Base-by-base conservation (phyloP, 208 protist species). In the Trypanosoma vivax region DNA sequence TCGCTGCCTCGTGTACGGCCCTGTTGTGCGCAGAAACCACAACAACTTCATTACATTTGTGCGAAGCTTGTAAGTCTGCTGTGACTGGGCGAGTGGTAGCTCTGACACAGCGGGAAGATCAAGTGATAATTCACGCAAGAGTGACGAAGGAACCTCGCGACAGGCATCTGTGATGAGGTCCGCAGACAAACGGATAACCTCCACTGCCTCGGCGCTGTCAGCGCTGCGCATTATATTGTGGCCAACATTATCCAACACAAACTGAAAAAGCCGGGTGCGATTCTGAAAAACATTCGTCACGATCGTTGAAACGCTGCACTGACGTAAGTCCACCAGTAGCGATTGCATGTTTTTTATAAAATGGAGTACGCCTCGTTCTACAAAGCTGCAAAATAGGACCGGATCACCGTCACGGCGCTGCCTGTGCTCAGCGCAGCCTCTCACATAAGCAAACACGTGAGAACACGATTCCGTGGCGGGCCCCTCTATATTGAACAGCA, bases 31-130 rank as follows among this genome's bases (percentile, higher is more conserved):
- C 21, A 87, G 43, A 30, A 66, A 68, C 81, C 81, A 93, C 49
- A 93, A 57, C 30, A 84, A 63, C n/a, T 52, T 58, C 55, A 78
- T 74, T 18, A 93, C 50, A 46, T 84, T 80, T 0, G 80, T 85
- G 30, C 85, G 80, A 38, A 93, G 61, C 64, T 89, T 88, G 66
- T 90, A 93, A 13, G 85, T 88, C 45, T 62, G 60, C 18, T 52
- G 38, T 0, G 71, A 87, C 53, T 84, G 78, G 16, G 79, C 65
- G 6, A 93, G 66, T 6, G 85, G 85, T 28, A 93, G 59, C n/a
- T 88, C 72, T n/a, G 82, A 69, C 2, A 77, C 66, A 0, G 85
- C 76, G 9, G 85, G 85, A 33, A 93, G 60, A 48, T 90, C 76
- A 27, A 93, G 76, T 16, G 63, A 60, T 45, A 90, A 60, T 25